These are phyloP conservation scores for Prunus armeniaca DNA, from an alignment of 306 rosid genomes.

Conservation along the genomic window DNA sequence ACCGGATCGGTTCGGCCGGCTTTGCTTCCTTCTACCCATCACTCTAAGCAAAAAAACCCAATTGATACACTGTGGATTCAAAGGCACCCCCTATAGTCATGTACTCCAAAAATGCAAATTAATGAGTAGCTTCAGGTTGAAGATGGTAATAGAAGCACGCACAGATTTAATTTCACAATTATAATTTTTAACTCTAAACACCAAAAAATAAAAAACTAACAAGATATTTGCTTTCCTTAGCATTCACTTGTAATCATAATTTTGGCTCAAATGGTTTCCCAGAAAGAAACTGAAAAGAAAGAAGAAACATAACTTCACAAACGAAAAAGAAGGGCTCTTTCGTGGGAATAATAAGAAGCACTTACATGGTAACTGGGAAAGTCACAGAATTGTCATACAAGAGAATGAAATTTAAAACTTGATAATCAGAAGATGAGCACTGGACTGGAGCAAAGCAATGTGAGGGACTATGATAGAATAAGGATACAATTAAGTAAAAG, in stretches of 20 bases:
- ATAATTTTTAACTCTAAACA: neutral
- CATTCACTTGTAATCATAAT: neutral
- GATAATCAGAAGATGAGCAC: neutral
- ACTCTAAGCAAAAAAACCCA: slow-evolving; percentile 21
- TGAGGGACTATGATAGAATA: neutral
- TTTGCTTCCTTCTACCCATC: slow-evolving; percentile 84
- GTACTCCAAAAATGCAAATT: neutral
- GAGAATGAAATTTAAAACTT: neutral
- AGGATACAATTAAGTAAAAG: no score
- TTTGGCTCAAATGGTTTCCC: neutral
- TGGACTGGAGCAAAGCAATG: neutral
- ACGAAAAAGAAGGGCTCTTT: neutral
- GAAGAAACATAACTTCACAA: neutral
- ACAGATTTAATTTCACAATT: neutral
- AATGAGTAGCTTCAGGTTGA: neutral
- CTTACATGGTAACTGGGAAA: neutral
- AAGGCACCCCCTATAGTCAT: neutral
- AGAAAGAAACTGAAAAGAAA: neutral
- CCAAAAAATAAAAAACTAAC: neutral
- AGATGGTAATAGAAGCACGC: neutral
- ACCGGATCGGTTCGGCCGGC: slow-evolving; percentile 63
- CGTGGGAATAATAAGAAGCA: neutral
- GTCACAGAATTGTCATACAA: neutral
- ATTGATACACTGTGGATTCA: neutral
- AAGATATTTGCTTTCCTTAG: neutral